phyloP scores from a whole-genome alignment of 129 eudicot species.

The Daucus carota region DH1_v3.0 NC_030382.2:51153501-51154000 shows the following conservation, averaged over 20 bases:
- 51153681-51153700: not conserved
- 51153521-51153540: no score
- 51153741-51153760: not conserved
- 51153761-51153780: not conserved
- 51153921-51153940: not conserved
- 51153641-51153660: no score
- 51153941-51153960: not conserved
- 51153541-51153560: no score
- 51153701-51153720: not conserved
- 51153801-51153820: not conserved
- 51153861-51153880: not conserved
- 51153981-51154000: not conserved
- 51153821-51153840: not conserved
- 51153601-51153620: no score
- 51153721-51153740: not conserved
- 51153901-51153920: not conserved
- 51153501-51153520: no score
- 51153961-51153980: not conserved
- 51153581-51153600: no score
- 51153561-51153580: no score
- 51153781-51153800: not conserved
- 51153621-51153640: no score
- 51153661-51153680: not conserved
- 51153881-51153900: not conserved
- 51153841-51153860: no score